A percentile compares a stretch with the other conserved stretches of the same genome.
Conservation (phyloP, 2,329 filamentous ascomycete genomes). For the Alternaria consortialis region DNA sequence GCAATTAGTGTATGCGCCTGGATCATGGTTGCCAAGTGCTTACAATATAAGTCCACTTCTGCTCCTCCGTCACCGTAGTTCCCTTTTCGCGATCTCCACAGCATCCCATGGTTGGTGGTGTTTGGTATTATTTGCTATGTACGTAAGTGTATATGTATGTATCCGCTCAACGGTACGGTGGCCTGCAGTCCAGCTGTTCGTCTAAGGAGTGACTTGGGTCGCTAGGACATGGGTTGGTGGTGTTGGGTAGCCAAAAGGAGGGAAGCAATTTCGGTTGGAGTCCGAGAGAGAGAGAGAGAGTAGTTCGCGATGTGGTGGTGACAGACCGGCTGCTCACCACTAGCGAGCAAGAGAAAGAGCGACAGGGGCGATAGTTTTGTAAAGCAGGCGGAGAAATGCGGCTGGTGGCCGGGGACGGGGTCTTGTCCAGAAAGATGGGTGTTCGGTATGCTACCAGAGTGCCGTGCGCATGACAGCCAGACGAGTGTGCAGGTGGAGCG, state of each 20-base stretch:
- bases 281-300: slow-evolving; percentile 23
- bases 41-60: slow-evolving; percentile 91
- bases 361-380: slow-evolving; percentile 39
- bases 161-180: slow-evolving; percentile 47
- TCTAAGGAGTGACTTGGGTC: slow-evolving; percentile 42
- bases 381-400: slow-evolving; percentile 24
- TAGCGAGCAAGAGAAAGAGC: slow-evolving; percentile 37
- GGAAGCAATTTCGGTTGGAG: slow-evolving; percentile 7
- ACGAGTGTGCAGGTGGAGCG: slow-evolving; percentile 34
- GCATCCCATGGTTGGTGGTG: slow-evolving; percentile 45
- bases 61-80: slow-evolving; percentile 53
- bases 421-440: slow-evolving; percentile 18
- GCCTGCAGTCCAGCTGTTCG: slow-evolving; percentile 49
- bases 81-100: slow-evolving; percentile 52
- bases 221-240: slow-evolving; percentile 37
- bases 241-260: slow-evolving; percentile 10
- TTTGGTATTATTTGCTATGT: slow-evolving; percentile 39
- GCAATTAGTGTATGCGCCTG: slow-evolving; percentile 29
- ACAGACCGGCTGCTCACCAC: slow-evolving; percentile 53
- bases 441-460: slow-evolving; percentile 30
- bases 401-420: slow-evolving; percentile 21
- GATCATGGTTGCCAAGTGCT: slow-evolving; percentile 45
- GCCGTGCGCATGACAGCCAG: slow-evolving; percentile 43
- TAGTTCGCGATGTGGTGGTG: slow-evolving; percentile 36
- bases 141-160: slow-evolving; percentile 26